Conservation (phyloP, 495 filamentous ascomycete species). For the Aspergillus kassunensis region DNA sequence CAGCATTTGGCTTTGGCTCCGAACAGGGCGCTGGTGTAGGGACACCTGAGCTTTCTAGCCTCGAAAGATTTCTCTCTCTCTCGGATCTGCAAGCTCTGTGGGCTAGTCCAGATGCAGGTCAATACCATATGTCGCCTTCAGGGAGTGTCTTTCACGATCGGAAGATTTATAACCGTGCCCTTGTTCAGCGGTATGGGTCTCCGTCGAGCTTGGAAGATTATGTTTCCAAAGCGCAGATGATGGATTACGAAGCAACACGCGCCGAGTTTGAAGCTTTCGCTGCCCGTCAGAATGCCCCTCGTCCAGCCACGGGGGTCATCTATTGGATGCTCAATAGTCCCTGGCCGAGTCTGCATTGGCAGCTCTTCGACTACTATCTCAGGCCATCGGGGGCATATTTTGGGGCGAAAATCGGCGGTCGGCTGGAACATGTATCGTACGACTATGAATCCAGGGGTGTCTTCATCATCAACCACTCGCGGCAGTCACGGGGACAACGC, state of each 20-base stretch:
- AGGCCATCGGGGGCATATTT: constrained; percentile 56
- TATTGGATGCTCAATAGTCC: constrained; percentile 70
- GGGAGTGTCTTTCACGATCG: constrained; percentile 52
- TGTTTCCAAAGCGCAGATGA: constrained; percentile 50
- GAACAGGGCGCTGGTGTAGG: constrained; percentile 60
- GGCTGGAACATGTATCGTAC: constrained; percentile 55
- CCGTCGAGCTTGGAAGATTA: constrained; percentile 54
- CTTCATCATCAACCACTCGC: constrained; percentile 54
- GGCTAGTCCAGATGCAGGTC: constrained; percentile 46
- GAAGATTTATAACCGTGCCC: constrained; percentile 51
- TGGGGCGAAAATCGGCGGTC: constrained; percentile 50
- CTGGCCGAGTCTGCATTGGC: constrained; percentile 65
- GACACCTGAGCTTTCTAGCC: constrained; percentile 52
- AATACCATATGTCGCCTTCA: constrained; percentile 58
- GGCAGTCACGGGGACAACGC: constrained; percentile 39
- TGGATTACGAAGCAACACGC: constrained; percentile 61
- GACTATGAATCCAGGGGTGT: constrained; percentile 44
- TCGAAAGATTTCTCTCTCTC: constrained; percentile 51
- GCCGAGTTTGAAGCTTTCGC: constrained; percentile 57
- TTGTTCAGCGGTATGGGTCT: constrained; percentile 51
- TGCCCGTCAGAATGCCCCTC: constrained; percentile 44
- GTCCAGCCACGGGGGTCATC: constrained; percentile 56
- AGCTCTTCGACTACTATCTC: constrained; percentile 62
- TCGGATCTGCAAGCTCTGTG: constrained; percentile 52
- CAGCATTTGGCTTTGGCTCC: constrained; percentile 60